A percentile compares a stretch with the other conserved stretches of the same genome.
phyloP scores from a whole-genome alignment of 2,329 filamentous ascomycete genomes.

The Apiospora malaysiana region DNA sequence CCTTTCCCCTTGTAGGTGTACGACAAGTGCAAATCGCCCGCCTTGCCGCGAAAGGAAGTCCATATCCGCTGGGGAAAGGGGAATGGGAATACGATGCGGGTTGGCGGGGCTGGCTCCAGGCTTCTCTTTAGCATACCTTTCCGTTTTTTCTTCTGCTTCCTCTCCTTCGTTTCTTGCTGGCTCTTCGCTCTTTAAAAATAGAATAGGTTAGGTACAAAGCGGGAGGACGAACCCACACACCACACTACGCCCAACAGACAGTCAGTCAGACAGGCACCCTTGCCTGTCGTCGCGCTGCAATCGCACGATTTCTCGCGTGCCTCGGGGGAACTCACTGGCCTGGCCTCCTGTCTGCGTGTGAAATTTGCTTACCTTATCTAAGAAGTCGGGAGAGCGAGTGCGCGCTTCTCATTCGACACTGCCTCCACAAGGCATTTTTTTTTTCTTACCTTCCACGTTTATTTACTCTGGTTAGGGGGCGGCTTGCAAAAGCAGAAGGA shows the following conservation, averaged over 20 bases:
- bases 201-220: not conserved
- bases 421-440: not conserved
- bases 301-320: too few species aligned
- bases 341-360: too few species aligned
- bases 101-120: not conserved
- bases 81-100: not conserved
- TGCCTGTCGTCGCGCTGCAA: not conserved
- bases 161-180: not conserved
- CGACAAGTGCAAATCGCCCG: not conserved
- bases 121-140: not conserved
- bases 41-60: not conserved
- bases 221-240: not conserved
- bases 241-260: not conserved
- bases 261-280: too few species aligned
- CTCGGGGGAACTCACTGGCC: too few species aligned
- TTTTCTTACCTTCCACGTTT: not conserved
- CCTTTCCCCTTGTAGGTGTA: not conserved
- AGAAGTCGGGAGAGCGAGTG: too few species aligned
- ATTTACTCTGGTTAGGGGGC: not conserved
- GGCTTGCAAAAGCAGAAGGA: not conserved
- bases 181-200: not conserved
- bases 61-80: not conserved
- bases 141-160: not conserved
- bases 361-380: too few species aligned
- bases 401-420: not conserved